phyloP scores from a whole-genome alignment of 192 early-diverging fungal genomes.

The Coemansia javaensis region DNA sequence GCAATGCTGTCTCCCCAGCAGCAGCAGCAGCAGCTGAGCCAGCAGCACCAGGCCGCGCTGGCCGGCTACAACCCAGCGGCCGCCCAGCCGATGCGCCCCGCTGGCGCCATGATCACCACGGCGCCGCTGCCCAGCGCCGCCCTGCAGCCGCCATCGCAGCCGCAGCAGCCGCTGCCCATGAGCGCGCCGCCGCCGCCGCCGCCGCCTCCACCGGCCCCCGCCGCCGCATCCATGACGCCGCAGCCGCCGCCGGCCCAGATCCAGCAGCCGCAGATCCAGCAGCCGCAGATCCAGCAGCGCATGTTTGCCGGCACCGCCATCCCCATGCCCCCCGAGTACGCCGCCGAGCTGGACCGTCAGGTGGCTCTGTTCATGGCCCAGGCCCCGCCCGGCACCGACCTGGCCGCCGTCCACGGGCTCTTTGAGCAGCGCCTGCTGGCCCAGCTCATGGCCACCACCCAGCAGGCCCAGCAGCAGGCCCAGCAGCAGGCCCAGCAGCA shows the following conservation, averaged over 20 bases:
- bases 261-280: conserved; percentile 11
- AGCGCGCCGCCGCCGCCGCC: no score
- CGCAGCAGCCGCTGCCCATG: conserved; percentile 3
- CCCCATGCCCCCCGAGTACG: conserved; percentile 20
- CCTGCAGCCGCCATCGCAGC: not conserved
- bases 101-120: conserved; percentile 3
- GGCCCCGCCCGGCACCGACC: conserved; percentile 2
- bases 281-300: conserved; percentile 16
- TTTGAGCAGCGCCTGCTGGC: conserved; percentile 16
- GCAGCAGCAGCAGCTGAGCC: not conserved
- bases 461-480: conserved; percentile 6
- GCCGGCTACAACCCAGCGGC: no score
- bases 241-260: conserved; percentile 5
- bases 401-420: conserved; percentile 1
- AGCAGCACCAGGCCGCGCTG: not conserved
- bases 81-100: no score
- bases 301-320: conserved; percentile 19
- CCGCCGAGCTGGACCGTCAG: conserved; percentile 23
- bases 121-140: not conserved
- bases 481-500: conserved; percentile 1
- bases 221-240: no score
- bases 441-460: conserved; percentile 1
- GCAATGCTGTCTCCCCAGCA: no score
- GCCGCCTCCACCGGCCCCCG: no score
- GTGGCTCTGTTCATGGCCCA: conserved; percentile 11